These are phyloP conservation scores for Gamsiella multidivaricata DNA, from an alignment of 192 early-diverging fungal species.

Conservation along the genomic window DNA sequence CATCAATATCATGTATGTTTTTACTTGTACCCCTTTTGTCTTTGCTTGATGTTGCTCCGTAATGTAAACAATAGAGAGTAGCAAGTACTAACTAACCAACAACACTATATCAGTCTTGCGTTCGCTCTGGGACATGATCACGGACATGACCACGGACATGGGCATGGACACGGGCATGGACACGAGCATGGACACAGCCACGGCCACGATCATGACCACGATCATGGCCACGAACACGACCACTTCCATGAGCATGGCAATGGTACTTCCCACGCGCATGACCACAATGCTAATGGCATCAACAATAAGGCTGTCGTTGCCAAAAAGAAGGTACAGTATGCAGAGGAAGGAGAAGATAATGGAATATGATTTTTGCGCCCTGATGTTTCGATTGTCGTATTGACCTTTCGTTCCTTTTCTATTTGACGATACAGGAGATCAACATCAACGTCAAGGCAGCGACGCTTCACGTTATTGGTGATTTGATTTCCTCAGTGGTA, in stretches of 20 bases:
- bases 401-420: neutral
- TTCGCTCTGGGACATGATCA: constrained; percentile 64
- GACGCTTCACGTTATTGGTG: constrained; percentile 83
- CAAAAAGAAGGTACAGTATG: constrained; percentile 33
- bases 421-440: constrained; percentile 33
- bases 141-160: constrained; percentile 48
- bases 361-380: neutral
- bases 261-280: constrained; percentile 21
- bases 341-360: neutral
- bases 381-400: constrained; percentile 1
- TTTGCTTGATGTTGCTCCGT: no score
- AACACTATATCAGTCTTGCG: constrained; percentile 57
- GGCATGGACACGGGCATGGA: constrained; percentile 56
- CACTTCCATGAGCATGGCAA: constrained; percentile 28
- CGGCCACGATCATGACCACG: constrained; percentile 38
- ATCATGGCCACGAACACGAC: constrained; percentile 8
- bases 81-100: no score
- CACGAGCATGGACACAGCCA: constrained; percentile 61
- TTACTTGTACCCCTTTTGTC: neutral
- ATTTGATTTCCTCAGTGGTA: constrained; percentile 78
- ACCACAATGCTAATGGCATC: constrained; percentile 5
- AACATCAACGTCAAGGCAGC: constrained; percentile 82
- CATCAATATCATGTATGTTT: constrained; percentile 78
- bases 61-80: no score
- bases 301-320: constrained; percentile 14